A percentile compares a stretch with the other conserved stretches of the same genome.
These are phyloP conservation scores for Aspergillus cristatus DNA, from an alignment of 495 filamentous ascomycete species.

Conservation along the genomic window DNA sequence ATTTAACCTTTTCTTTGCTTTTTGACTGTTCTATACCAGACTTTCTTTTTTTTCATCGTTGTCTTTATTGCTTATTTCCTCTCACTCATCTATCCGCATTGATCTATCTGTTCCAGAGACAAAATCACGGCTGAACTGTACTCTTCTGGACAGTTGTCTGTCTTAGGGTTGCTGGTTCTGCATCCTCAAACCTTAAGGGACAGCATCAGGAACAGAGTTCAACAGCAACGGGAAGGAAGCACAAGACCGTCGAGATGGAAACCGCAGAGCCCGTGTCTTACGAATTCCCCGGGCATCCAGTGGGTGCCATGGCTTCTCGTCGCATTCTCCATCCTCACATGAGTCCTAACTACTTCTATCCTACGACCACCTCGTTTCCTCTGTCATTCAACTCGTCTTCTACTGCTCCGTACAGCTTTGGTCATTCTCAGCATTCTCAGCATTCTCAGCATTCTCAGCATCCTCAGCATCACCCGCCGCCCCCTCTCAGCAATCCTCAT, in stretches of 20 bases:
- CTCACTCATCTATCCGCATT: constrained; percentile 1
- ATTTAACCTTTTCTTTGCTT: constrained; percentile 3
- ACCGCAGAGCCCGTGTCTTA: constrained; percentile 36
- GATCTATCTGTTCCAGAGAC: no score
- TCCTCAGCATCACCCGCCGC: constrained; percentile 12
- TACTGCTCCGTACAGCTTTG: constrained; percentile 24
- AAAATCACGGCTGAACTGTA: no score
- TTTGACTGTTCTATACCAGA: constrained; percentile 5
- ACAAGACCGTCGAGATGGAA: constrained; percentile 25
- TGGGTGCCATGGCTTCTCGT: constrained; percentile 29
- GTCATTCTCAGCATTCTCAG: constrained; percentile 22
- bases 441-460: constrained; percentile 24
- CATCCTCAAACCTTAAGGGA: no score
- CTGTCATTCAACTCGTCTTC: constrained; percentile 31
- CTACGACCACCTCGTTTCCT: constrained; percentile 27
- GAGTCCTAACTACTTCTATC: constrained; percentile 29
- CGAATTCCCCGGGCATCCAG: constrained; percentile 30
- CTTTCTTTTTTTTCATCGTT: constrained; percentile 15
- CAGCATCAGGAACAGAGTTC: no score
- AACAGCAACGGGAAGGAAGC: constrained; percentile 7
- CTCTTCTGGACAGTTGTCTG: no score
- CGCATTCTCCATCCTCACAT: constrained; percentile 29
- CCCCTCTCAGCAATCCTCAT: constrained; percentile 12
- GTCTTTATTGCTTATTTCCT: constrained; percentile 10
- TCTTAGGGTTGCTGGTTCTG: no score